Conservation (phyloP, 2,329 filamentous ascomycete species). For the Pseudopyrenochaeta lycopersici region DNA sequence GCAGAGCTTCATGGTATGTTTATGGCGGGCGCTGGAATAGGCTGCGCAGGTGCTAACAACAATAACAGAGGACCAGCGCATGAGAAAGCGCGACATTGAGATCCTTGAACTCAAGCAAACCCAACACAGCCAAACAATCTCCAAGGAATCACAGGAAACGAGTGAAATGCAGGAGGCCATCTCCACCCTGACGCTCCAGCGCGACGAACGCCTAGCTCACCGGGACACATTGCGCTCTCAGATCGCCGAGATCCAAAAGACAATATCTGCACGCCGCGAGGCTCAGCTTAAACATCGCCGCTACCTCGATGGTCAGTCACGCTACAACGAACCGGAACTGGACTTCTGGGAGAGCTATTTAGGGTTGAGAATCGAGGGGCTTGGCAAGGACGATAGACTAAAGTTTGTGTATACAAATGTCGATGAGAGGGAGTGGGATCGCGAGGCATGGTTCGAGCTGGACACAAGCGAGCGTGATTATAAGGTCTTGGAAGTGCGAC, state of each 20-base stretch:
- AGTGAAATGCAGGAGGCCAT: constrained; percentile 70
- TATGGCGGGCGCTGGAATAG: background rate
- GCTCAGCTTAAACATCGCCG: constrained; percentile 76
- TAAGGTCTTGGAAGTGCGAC: constrained; percentile 80
- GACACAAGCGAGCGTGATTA: constrained; percentile 84
- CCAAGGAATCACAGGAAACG: constrained; percentile 79
- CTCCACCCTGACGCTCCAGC: constrained; percentile 63
- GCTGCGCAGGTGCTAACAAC: constrained; percentile 8
- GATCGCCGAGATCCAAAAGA: constrained; percentile 71
- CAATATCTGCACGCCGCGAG: constrained; percentile 74
- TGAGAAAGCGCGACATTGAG: constrained; percentile 87
- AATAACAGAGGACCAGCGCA: constrained; percentile 82
- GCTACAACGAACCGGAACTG: constrained; percentile 91
- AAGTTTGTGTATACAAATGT: constrained; percentile 91
- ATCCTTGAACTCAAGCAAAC: constrained; percentile 77
- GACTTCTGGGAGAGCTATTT: constrained; percentile 96
- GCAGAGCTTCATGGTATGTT: constrained; percentile 84
- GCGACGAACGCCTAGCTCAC: constrained; percentile 63
- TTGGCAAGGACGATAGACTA: constrained; percentile 81
- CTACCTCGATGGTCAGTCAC: constrained; percentile 81
- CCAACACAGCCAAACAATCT: constrained; percentile 76
- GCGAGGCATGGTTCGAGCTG: constrained; percentile 93
- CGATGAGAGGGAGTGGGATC: constrained; percentile 85
- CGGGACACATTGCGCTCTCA: constrained; percentile 65
- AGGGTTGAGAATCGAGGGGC: constrained; percentile 88